phyloP scores from a whole-genome alignment of 2,329 filamentous ascomycete species.

The Aureobasidium sp. region DNA sequence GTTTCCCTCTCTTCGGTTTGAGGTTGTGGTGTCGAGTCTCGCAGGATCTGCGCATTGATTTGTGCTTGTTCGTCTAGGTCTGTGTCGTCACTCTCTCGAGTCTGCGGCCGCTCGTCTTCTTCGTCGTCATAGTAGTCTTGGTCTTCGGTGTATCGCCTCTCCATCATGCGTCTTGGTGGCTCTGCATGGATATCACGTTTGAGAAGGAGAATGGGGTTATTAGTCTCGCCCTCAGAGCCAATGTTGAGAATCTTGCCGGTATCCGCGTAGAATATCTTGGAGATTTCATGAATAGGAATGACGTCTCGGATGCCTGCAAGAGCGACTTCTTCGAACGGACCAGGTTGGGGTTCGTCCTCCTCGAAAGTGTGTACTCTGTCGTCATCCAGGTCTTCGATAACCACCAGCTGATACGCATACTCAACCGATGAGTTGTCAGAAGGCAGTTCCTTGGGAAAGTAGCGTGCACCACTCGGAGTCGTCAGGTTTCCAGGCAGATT shows the following conservation, averaged over 20 bases:
- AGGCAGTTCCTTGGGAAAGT: constrained; percentile 22
- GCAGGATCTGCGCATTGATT: constrained; percentile 36
- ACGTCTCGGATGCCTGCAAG: constrained; percentile 57
- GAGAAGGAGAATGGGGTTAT: constrained; percentile 64
- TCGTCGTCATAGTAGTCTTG: constrained; percentile 29
- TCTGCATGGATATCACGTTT: constrained; percentile 61
- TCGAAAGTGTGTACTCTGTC: constrained; percentile 59
- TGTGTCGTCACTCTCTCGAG: constrained; percentile 7
- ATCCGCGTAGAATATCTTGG: constrained; percentile 89
- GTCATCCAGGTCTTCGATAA: constrained; percentile 75
- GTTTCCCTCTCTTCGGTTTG: background rate
- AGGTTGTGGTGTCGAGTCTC: constrained; percentile 30
- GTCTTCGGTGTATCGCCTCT: constrained; percentile 25
- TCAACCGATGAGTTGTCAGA: constrained; percentile 45
- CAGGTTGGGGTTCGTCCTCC: constrained; percentile 47
- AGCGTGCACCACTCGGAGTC: constrained; percentile 16
- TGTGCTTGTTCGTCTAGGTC: constrained; percentile 33
- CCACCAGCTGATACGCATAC: constrained; percentile 71
- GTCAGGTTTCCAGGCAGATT: constrained; percentile 28
- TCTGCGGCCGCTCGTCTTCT: constrained; percentile 20
- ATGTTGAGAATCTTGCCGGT: constrained; percentile 86
- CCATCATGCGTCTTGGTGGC: constrained; percentile 51
- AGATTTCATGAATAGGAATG: constrained; percentile 64
- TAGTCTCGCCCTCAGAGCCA: constrained; percentile 56
- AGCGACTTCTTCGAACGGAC: constrained; percentile 50